Base-by-base conservation (phyloP, 345 rosid species). In the Psidium guajava region DNA sequence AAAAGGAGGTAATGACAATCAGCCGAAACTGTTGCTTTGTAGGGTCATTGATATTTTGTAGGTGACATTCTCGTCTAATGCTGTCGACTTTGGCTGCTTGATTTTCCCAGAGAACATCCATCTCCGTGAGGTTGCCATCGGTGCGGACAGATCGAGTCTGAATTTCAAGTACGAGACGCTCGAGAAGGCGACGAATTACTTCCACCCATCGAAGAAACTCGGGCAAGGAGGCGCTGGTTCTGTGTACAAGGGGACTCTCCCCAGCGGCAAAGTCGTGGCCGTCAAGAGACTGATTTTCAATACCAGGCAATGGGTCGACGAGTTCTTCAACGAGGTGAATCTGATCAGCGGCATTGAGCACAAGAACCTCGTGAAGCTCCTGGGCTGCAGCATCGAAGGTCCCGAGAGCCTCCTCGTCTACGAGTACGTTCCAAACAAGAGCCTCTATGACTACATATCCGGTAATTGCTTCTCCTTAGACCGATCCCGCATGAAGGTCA, bases 361-460 rank as follows among this genome's bases (percentile, higher is more conserved):
- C 90, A 86, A 89, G 90, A 95, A 94, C 89, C 91, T 96, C 42
- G 95, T 95, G 25, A 91, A 89, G 83, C 94, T 96, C 25, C 87
- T 96, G 82, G 98, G 98, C 32, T 96, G 98, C 86, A 94, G 97
- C 88, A 94, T 95, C 50, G 96, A 94, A 93, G 98, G 98, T 49
- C 98, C 96, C 0, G 95, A 94, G 77, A 94, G 98, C 89, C 95
- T 95, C 88, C 91, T 96, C n/a, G 94, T 96, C 64, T 95, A 96
- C 52, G 98, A 96, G 86, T 95, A 93, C 86, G 93, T 93, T 61
- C 94, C 93, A 8, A 96, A 96, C 57, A 91, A 89, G 85, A 94
- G 98, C 88, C 95, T 96, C 1, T 95, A 95, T 84, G 80, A 32
- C 80, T 69, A 69, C 47, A 9, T 36, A 69, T 69, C 80, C 6